These are phyloP conservation scores for Leccinum subatratum DNA, from an alignment of 1,284 basidiomycete species.

Conservation along the genomic window DNA sequence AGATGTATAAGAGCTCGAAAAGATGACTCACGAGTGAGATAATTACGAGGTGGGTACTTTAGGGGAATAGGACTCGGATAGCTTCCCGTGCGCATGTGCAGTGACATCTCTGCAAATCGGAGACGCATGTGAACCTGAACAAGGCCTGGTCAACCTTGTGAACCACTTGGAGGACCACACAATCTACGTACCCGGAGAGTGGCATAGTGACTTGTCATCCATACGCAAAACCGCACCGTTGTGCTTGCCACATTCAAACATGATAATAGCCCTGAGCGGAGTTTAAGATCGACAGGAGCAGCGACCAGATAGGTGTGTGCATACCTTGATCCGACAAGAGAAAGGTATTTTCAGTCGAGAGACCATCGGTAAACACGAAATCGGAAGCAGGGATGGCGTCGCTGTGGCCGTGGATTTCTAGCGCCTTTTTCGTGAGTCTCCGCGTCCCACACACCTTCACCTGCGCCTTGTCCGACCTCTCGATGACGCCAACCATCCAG, in stretches of 20 bases:
- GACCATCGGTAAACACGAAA: no score
- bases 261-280: conserved; percentile 12
- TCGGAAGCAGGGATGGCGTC: not conserved
- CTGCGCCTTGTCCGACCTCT: conserved; percentile 42
- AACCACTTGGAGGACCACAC: no score
- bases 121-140: conserved; percentile 4
- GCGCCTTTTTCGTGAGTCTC: not conserved
- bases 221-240: conserved; percentile 6
- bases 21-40: conserved; percentile 5
- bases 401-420: not conserved
- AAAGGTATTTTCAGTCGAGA: not conserved
- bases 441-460: not conserved
- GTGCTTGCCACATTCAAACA: conserved; percentile 10
- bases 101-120: not conserved
- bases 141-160: not conserved
- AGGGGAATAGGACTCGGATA: not conserved
- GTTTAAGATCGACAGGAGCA: no score
- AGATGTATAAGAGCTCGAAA: not conserved
- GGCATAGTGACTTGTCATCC: not conserved
- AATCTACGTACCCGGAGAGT: conserved; percentile 1
- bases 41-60: not conserved
- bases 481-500: conserved; percentile 66
- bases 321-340: conserved; percentile 10
- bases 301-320: no score
- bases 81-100: not conserved